These are phyloP conservation scores for Boletales sp. DNA, from an alignment of 768 basidiomycete species.

Conservation along the genomic window DNA sequence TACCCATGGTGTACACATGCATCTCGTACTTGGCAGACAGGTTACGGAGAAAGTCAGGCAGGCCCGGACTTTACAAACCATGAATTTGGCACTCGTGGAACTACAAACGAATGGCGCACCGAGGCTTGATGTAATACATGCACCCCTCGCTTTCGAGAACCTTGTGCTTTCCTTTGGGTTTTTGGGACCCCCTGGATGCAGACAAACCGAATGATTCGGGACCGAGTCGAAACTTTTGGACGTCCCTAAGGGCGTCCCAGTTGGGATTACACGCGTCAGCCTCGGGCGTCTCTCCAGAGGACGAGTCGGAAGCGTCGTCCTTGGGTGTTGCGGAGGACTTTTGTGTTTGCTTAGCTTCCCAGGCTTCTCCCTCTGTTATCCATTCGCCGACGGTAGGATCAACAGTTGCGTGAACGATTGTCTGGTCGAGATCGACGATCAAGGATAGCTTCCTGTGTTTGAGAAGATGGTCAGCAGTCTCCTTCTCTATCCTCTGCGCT, in stretches of 20 bases:
- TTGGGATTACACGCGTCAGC: conserved; percentile 84
- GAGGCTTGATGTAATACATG: conserved; percentile 97
- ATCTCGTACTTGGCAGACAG: conserved; percentile 87
- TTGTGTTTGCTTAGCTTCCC: conserved; percentile 60
- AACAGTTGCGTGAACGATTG: conserved; percentile 97
- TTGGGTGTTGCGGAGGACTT: conserved; percentile 35
- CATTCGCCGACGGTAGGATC: conserved; percentile 99
- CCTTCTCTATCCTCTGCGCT: conserved; percentile 83
- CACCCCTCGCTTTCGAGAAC: conserved; percentile 74
- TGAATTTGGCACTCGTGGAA: background rate
- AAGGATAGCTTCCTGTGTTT: conserved; percentile 78
- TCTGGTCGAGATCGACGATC: conserved; percentile 98
- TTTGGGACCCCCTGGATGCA: conserved; percentile 36
- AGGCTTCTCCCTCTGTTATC: conserved; percentile 81
- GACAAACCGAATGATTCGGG: conserved; percentile 65
- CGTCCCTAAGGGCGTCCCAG: conserved; percentile 87
- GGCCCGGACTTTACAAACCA: conserved; percentile 60
- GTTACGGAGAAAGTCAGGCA: conserved; percentile 69
- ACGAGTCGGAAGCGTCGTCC: conserved; percentile 28
- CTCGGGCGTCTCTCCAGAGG: conserved; percentile 38
- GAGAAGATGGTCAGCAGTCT: conserved; percentile 77
- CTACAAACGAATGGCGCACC: conserved; percentile 48
- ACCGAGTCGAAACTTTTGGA: conserved; percentile 81
- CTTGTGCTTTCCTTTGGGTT: conserved; percentile 58
- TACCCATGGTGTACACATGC: conserved; percentile 99